A percentile compares a stretch with the other conserved stretches of the same genome.
Evolutionary conservation across 2,329 filamentous ascomycete species (phyloP).

Genomic region (Podosphaera aphanis): DNA sequence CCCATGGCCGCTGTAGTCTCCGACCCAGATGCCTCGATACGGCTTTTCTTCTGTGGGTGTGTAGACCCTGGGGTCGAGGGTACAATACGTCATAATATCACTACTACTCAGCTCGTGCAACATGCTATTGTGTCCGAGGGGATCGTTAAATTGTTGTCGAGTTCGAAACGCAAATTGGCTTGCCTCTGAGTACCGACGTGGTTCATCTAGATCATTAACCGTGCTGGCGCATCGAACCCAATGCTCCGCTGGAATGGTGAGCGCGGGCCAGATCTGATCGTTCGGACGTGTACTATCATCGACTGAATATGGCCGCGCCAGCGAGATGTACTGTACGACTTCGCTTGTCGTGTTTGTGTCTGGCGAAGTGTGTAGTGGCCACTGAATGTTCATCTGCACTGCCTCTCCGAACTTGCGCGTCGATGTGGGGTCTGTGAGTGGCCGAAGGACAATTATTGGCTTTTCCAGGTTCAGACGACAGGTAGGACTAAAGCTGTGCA

Average conservation of each 20-base stretch:
- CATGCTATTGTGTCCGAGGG: constrained; percentile 11
- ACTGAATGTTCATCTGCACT: constrained; percentile 25
- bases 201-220: constrained; percentile 21
- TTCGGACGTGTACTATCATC: constrained; percentile 17
- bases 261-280: constrained; percentile 51
- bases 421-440: background rate
- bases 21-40: constrained; percentile 63
- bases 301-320: constrained; percentile 25
- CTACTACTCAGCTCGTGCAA: constrained; percentile 31
- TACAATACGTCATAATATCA: constrained; percentile 39
- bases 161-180: constrained; percentile 52
- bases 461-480: constrained; percentile 52
- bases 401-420: constrained; percentile 22
- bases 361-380: background rate
- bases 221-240: constrained; percentile 24
- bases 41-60: constrained; percentile 60
- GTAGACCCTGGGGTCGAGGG: constrained; percentile 51
- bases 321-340: constrained; percentile 43
- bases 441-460: constrained; percentile 28
- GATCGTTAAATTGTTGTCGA: constrained; percentile 52
- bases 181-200: constrained; percentile 31
- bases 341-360: constrained; percentile 21
- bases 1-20: constrained; percentile 71
- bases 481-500: constrained; percentile 48
- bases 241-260: constrained; percentile 34